These are phyloP conservation scores for Prorocentrum cordatum DNA, from an alignment of 169 alveolate genomes.

Conservation along the genomic window DNA sequence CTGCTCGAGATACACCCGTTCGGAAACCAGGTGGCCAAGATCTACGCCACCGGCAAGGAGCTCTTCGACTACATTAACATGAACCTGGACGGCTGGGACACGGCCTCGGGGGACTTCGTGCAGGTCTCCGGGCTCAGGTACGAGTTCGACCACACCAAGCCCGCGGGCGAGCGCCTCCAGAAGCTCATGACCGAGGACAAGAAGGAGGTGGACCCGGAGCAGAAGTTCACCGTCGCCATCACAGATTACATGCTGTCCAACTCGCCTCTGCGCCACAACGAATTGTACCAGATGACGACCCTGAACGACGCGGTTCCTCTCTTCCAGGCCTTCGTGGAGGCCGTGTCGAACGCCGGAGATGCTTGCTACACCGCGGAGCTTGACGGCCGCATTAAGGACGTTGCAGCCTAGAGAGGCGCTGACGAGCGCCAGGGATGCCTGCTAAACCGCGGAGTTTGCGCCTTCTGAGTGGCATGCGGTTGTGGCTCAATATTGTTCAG, in stretches of 20 bases:
- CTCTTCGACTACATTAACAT: constrained; percentile 11
- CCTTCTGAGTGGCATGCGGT: too few relatives aligned
- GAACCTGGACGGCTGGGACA: background rate
- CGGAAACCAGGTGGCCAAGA: constrained; percentile 9
- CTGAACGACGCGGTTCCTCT: constrained; percentile 20
- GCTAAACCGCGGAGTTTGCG: too few relatives aligned
- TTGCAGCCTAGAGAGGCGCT: too few relatives aligned
- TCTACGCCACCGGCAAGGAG: background rate
- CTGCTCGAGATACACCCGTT: background rate
- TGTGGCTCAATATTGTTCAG: too few relatives aligned
- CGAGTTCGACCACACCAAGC: background rate
- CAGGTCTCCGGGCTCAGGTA: constrained; percentile 1
- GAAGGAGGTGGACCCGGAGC: background rate
- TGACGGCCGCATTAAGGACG: too few relatives aligned
- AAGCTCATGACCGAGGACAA: background rate
- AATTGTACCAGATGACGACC: constrained; percentile 16
- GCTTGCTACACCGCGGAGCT: too few relatives aligned
- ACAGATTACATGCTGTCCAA: background rate
- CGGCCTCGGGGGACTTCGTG: constrained; percentile 10
- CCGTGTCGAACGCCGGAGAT: constrained; percentile 8
- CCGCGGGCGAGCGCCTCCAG: background rate
- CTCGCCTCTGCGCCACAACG: background rate
- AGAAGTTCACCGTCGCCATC: constrained; percentile 6
- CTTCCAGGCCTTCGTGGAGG: background rate
- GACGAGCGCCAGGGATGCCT: too few relatives aligned